Percentiles rank a stretch among this genome's conserved stretches.
Evolutionary conservation across 352 stramenopile genomes (phyloP).

Genomic region (Globisporangium orthogonon): DNA sequence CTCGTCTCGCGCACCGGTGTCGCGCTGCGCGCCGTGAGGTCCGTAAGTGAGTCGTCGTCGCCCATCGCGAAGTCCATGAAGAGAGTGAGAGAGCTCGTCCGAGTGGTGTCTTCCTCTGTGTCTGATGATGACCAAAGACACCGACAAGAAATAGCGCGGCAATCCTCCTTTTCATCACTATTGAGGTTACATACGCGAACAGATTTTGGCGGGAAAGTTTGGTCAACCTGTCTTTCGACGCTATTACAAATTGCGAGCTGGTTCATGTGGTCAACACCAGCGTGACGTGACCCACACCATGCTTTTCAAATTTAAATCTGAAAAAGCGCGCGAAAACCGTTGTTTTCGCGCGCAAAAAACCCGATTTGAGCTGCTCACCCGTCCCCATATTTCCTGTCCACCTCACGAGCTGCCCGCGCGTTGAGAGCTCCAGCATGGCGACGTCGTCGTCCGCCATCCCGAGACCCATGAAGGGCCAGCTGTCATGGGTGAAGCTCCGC

Average conservation of each 20-base stretch:
- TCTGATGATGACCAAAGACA: background rate
- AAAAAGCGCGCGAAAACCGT: constrained; percentile 7
- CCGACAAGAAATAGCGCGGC: background rate
- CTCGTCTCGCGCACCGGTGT: background rate
- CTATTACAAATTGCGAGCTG: background rate
- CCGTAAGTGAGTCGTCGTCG: background rate
- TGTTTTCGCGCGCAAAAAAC: constrained; percentile 3
- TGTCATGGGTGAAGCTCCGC: constrained; percentile 46
- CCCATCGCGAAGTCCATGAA: background rate
- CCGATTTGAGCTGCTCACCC: background rate
- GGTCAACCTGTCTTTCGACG: background rate
- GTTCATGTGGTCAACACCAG: background rate
- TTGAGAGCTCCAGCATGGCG: background rate
- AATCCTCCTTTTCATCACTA: background rate
- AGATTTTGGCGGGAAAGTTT: background rate
- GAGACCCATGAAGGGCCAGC: background rate
- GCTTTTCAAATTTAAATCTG: constrained; percentile 3
- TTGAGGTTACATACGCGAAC: background rate
- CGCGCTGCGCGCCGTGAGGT: background rate
- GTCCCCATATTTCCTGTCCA: background rate
- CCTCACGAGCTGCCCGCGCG: background rate
- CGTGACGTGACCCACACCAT: background rate
- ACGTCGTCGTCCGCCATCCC: background rate
- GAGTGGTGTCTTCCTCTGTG: background rate
- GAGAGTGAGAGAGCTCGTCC: background rate